Percentiles rank a stretch among this genome's conserved stretches.
These are phyloP conservation scores for Picochlorum sp. DNA, from an alignment of 139 green algal genomes.

Conservation along the genomic window DNA sequence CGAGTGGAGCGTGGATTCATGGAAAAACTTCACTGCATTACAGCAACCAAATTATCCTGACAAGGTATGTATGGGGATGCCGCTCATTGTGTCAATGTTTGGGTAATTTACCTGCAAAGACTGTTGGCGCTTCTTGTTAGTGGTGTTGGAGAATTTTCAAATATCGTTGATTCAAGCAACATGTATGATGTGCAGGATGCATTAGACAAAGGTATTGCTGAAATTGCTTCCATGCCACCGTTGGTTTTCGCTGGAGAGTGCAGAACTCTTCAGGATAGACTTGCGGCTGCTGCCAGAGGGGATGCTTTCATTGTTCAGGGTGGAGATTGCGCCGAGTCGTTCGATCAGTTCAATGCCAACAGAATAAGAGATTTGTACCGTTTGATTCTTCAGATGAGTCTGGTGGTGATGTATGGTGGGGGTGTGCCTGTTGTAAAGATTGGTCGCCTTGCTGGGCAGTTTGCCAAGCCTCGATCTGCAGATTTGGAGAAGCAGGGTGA, in stretches of 20 bases:
- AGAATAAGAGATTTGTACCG: slow-evolving; percentile 87
- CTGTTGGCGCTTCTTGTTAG: too few species aligned
- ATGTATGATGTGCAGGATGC: not conserved
- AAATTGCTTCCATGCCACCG: slow-evolving; percentile 74
- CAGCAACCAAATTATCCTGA: slow-evolving; percentile 74
- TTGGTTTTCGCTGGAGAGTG: slow-evolving; percentile 98
- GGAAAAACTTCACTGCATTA: slow-evolving; percentile 41
- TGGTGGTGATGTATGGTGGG: slow-evolving; percentile 93
- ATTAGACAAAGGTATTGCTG: slow-evolving; percentile 27
- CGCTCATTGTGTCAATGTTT: too few species aligned
- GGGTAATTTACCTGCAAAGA: too few species aligned
- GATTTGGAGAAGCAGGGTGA: slow-evolving; percentile 60
- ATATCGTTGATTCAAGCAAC: not conserved
- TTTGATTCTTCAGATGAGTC: slow-evolving; percentile 88
- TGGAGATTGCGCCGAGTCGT: slow-evolving; percentile 96
- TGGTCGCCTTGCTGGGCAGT: slow-evolving; percentile 96
- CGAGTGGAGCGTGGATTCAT: slow-evolving; percentile 40
- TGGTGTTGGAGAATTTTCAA: not conserved
- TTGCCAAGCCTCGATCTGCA: slow-evolving; percentile 92
- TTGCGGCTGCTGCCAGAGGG: slow-evolving; percentile 74
- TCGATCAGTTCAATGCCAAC: slow-evolving; percentile 92
- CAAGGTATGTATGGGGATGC: slow-evolving; percentile 5
- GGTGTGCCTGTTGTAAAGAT: slow-evolving; percentile 96
- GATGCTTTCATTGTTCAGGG: slow-evolving; percentile 79
- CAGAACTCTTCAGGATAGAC: slow-evolving; percentile 75